These are phyloP conservation scores for Gracilaria caudata DNA, from an alignment of 23 red algal species.

Conservation along the genomic window DNA sequence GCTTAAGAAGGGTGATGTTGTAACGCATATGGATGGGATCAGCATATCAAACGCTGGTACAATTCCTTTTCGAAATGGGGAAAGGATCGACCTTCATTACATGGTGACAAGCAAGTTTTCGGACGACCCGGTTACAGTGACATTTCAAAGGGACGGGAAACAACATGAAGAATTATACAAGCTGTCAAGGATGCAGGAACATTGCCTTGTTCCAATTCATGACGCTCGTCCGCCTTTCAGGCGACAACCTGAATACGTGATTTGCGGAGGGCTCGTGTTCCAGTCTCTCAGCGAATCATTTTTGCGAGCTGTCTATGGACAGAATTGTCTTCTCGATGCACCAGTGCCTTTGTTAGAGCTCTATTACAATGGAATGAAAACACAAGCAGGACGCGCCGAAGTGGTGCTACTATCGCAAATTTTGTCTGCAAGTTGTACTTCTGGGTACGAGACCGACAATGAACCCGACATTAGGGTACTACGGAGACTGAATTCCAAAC, in stretches of 20 bases:
- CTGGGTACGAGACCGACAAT: conserved; percentile 81
- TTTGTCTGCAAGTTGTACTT: conserved; percentile 72
- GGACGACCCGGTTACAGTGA: conserved; percentile 61
- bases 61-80: conserved; percentile 81
- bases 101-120: conserved; percentile 87
- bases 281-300: conserved; percentile 92
- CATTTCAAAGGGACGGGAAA: conserved; percentile 72
- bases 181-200: conserved; percentile 62
- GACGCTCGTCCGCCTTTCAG: conserved; percentile 52
- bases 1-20: conserved; percentile 84
- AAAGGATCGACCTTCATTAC: conserved; percentile 88
- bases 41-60: conserved; percentile 88
- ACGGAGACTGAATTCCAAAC: conserved; percentile 60
- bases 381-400: conserved; percentile 55
- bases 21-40: conserved; percentile 85
- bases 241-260: conserved; percentile 84
- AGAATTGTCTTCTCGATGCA: conserved; percentile 71
- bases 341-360: conserved; percentile 84
- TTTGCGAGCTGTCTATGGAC: conserved; percentile 84
- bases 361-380: conserved; percentile 62
- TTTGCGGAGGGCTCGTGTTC: conserved; percentile 90
- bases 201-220: conserved; percentile 83
- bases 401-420: conserved; percentile 91
- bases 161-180: conserved; percentile 65
- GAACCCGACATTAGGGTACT: conserved; percentile 53